phyloP scores from a whole-genome alignment of 495 filamentous ascomycete species.

The Tricharina praecox region DNA sequence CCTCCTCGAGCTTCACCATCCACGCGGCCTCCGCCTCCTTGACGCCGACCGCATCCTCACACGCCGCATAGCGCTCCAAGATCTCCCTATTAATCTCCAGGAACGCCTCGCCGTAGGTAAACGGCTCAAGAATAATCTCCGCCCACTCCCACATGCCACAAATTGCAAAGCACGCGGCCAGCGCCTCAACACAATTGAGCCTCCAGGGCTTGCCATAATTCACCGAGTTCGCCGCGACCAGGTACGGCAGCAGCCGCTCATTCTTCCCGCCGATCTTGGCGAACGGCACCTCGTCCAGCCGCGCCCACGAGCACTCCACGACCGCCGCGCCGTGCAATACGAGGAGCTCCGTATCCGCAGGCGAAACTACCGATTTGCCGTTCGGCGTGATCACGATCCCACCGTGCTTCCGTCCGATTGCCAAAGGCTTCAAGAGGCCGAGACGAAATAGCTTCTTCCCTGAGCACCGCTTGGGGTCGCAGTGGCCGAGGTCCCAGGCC shows the following conservation, averaged over 20 bases:
- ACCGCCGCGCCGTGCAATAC: constrained; percentile 86
- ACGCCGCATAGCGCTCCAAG: constrained; percentile 70
- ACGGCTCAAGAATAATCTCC: constrained; percentile 57
- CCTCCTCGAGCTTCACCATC: constrained; percentile 74
- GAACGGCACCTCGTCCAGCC: constrained; percentile 82
- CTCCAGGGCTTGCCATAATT: constrained; percentile 94
- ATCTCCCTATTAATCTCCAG: constrained; percentile 71
- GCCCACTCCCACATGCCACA: constrained; percentile 89
- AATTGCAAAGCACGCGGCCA: constrained; percentile 82
- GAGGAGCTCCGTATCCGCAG: constrained; percentile 61
- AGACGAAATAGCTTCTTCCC: constrained; percentile 84
- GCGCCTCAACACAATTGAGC: constrained; percentile 85
- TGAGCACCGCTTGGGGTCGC: constrained; percentile 91
- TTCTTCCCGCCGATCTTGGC: constrained; percentile 83
- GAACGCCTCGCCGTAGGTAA: constrained; percentile 76
- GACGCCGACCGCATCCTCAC: constrained; percentile 67
- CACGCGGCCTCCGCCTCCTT: constrained; percentile 71
- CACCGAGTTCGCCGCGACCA: constrained; percentile 89
- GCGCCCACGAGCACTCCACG: constrained; percentile 92
- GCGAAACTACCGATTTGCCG: constrained; percentile 66
- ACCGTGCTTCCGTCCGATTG: constrained; percentile 73
- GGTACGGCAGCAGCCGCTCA: constrained; percentile 81
- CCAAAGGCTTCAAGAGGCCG: constrained; percentile 82
- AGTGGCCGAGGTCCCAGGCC: constrained; percentile 95
- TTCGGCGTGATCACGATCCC: constrained; percentile 91